Base-by-base conservation (phyloP, 352 stramenopile genomes). In the Phytophthora sojae region DNA sequence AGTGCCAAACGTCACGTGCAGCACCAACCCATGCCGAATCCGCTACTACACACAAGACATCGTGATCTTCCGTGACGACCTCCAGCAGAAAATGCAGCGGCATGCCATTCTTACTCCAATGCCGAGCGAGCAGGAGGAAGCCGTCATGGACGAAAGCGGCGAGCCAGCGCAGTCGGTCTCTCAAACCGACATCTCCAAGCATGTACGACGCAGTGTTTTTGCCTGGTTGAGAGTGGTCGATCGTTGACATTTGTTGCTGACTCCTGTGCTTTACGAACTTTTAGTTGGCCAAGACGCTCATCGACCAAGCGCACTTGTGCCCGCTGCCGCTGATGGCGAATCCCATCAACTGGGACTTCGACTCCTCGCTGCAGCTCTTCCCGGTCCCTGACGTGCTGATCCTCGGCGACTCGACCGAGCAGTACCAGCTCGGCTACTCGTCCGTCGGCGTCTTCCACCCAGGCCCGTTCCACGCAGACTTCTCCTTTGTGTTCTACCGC, bases 321-420 rank as follows among this genome's bases (percentile, higher is more conserved):
- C 96, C 96, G 7, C 75, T 98, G 37, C 91, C 92, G 35, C 69
- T 98, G 14, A 86, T 94, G 61, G 80, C 84, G 25, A 87, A 85
- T 63, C 95, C 96, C n/a, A 97, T 98, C 64, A 97, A 97, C 71
- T 98, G 95, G 94, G 90, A 95, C 23, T 98, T 96, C 65, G 95
- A 99, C 76, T 87, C 94, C 44, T 85, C 92, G 5, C 70, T 99
- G 45, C 87, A 96, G 57, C 81, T 99, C 15, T 98, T 98, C 74
- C 96, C 96, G 1, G 76, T 95, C 54, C 96, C 96, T 0, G 91
- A 98, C 73, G 90, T 97, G 64, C 67, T 96, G 30, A 93, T 96
- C 21, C 72, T 96, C 5, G 88, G 86, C 6, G 89, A 96, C 60
- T 89, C 86, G 32, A 94, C 82, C 0, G 88, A 95, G 68, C 85